These are phyloP conservation scores for Silene uniflora DNA, from an alignment of 148 eudicot genomes.

Conservation along the genomic window DNA sequence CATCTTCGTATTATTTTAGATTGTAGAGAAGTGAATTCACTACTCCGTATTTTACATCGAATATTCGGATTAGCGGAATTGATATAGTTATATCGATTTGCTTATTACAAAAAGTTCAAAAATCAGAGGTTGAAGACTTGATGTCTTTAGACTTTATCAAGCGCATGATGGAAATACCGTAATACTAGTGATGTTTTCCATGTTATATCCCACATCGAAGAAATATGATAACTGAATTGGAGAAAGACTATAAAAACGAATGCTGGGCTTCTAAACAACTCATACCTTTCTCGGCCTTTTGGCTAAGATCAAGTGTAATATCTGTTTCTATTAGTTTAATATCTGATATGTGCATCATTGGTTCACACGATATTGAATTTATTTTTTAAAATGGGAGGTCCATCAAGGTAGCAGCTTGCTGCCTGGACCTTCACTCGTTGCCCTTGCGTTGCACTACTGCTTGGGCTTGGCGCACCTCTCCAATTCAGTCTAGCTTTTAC, in stretches of 20 bases:
- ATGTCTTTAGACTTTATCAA: background rate
- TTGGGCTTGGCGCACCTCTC: no score
- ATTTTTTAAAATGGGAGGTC: no score
- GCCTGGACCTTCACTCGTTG: no score
- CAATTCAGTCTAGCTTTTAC: no score
- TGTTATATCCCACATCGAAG: background rate
- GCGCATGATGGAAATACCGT: background rate
- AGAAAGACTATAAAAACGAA: background rate
- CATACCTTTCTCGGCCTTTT: conserved; percentile 44
- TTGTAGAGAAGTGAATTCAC: conserved; percentile 13
- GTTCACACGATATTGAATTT: no score
- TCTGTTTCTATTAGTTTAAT: conserved; percentile 85
- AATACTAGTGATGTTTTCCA: background rate
- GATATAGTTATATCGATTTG: background rate
- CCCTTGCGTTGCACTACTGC: no score
- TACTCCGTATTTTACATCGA: background rate
- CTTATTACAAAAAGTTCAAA: background rate
- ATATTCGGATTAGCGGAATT: background rate
- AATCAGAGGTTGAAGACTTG: background rate
- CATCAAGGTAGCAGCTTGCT: no score
- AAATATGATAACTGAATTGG: background rate
- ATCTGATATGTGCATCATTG: no score
- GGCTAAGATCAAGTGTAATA: conserved; percentile 92
- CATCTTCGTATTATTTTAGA: background rate
- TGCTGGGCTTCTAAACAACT: no score